A percentile compares a stretch with the other conserved stretches of the same genome.
Evolutionary conservation across 106 monocot species (phyloP).

Genomic region (Amphibolis antarctica): DNA sequence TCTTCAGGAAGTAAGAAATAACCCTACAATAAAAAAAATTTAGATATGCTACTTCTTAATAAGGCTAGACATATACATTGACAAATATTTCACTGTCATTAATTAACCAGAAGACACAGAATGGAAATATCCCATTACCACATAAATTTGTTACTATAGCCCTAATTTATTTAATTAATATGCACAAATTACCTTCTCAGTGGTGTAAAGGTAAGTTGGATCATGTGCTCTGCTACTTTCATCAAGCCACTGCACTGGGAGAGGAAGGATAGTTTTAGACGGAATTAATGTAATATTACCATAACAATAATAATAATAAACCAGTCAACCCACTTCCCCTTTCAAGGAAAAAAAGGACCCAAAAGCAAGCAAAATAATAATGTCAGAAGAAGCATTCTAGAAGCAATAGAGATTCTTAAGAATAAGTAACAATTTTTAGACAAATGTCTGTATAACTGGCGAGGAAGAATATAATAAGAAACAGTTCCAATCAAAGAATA

Average conservation of each 20-base stretch:
- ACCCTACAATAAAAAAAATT: conserved; percentile 44
- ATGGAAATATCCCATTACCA: too few species aligned
- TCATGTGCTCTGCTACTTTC: conserved; percentile 84
- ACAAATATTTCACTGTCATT: neutral
- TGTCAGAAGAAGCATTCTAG: neutral
- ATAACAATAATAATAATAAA: neutral
- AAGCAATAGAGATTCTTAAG: neutral
- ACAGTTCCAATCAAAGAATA: neutral
- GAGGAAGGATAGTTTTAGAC: conserved; percentile 6
- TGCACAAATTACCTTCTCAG: conserved; percentile 61
- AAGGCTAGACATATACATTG: neutral
- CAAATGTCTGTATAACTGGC: too few species aligned
- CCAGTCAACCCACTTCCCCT: neutral
- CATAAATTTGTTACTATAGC: too few species aligned
- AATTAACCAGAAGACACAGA: too few species aligned
- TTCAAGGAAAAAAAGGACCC: neutral
- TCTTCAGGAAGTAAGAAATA: conserved; percentile 95
- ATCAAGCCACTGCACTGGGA: conserved; percentile 86
- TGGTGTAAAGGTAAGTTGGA: conserved; percentile 82
- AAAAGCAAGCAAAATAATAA: too few species aligned
- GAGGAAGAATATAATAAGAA: too few species aligned
- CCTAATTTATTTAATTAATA: neutral
- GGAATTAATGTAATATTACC: neutral
- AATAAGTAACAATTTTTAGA: too few species aligned
- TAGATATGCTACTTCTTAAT: neutral